These are phyloP conservation scores for Pseudogymnoascus sp. DNA, from an alignment of 2,329 filamentous ascomycete genomes.

Conservation along the genomic window DNA sequence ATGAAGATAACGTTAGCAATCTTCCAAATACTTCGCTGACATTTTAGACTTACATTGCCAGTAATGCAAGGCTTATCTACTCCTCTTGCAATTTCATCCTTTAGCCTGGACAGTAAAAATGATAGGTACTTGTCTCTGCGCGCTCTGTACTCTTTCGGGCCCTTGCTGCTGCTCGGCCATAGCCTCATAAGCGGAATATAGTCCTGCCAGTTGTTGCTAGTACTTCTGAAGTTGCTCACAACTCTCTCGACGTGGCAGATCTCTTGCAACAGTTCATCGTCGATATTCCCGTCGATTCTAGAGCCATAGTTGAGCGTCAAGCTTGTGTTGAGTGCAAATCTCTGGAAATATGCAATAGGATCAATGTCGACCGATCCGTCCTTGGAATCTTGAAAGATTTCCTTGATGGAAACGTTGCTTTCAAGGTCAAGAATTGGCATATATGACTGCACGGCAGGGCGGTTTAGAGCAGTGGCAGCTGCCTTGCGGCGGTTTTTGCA, in stretches of 20 bases:
- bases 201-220: slow-evolving; percentile 78
- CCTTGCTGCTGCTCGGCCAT: slow-evolving; percentile 50
- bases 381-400: slow-evolving; percentile 57
- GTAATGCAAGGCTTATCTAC: slow-evolving; percentile 62
- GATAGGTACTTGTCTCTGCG: slow-evolving; percentile 60
- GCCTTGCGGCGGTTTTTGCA: slow-evolving; percentile 71
- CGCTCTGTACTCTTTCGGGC: slow-evolving; percentile 56
- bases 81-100: slow-evolving; percentile 51
- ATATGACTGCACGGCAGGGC: slow-evolving; percentile 67
- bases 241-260: slow-evolving; percentile 68
- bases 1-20: slow-evolving; percentile 30
- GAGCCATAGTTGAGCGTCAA: slow-evolving; percentile 73
- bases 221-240: slow-evolving; percentile 67
- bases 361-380: slow-evolving; percentile 57
- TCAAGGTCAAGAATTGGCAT: slow-evolving; percentile 79
- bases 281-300: slow-evolving; percentile 61
- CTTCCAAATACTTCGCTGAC: slow-evolving; percentile 39
- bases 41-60: slow-evolving; percentile 45
- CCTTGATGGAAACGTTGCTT: slow-evolving; percentile 60
- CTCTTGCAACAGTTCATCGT: slow-evolving; percentile 60
- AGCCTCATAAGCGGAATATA: slow-evolving; percentile 70
- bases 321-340: slow-evolving; percentile 68
- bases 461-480: slow-evolving; percentile 69
- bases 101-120: slow-evolving; percentile 49
- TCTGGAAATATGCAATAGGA: slow-evolving; percentile 64